phyloP scores from a whole-genome alignment of 352 stramenopile species.

The Phytophthora crassamura region DNA sequence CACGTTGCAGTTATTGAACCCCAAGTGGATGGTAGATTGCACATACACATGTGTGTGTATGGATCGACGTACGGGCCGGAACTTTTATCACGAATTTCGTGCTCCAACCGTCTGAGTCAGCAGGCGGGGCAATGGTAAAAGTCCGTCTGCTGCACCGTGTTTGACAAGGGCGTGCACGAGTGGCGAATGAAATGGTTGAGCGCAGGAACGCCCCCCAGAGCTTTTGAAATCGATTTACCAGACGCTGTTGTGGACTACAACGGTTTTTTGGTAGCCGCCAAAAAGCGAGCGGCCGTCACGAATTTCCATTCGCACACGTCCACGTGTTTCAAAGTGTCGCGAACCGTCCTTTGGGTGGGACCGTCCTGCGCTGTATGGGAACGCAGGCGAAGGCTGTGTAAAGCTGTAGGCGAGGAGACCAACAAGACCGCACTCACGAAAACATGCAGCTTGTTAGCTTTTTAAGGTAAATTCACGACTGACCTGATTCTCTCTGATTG shows the following conservation, averaged over 20 bases:
- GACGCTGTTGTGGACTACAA: background rate
- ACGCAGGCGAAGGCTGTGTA: no score
- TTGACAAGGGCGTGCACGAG: no score
- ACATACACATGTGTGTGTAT: conserved; percentile 18
- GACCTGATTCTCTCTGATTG: no score
- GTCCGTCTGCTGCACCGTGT: background rate
- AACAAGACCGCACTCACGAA: no score
- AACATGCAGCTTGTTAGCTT: no score
- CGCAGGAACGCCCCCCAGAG: background rate
- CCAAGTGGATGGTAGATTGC: conserved; percentile 26
- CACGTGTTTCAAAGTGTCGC: conserved; percentile 16
- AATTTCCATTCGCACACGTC: conserved; percentile 10
- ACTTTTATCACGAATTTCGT: conserved; percentile 15
- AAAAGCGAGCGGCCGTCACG: background rate
- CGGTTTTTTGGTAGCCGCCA: background rate
- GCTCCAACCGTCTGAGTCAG: background rate
- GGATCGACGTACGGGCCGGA: conserved; percentile 1
- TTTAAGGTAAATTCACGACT: no score
- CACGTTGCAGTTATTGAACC: conserved; percentile 28
- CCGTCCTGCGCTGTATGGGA: no score
- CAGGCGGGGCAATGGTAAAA: background rate
- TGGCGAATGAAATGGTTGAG: no score
- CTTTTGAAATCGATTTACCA: background rate
- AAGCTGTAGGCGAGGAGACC: no score
- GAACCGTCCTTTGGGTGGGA: no score